These are phyloP conservation scores for Vicia villosa DNA, from an alignment of 306 rosid species.

Conservation along the genomic window DNA sequence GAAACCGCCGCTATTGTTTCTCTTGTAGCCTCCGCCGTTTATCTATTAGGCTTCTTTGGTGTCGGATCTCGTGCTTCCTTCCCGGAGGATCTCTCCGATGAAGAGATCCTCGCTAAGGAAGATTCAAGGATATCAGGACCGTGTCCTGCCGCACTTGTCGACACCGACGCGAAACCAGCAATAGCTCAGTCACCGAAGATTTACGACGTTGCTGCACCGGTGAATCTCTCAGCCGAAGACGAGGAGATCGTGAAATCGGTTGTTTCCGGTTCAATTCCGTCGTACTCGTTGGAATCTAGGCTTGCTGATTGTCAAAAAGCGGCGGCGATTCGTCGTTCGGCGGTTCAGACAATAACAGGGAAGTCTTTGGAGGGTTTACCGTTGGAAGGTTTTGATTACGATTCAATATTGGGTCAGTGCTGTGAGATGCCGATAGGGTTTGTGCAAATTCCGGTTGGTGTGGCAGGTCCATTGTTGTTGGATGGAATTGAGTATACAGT, in stretches of 20 bases:
- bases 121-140: slow-evolving; percentile 48
- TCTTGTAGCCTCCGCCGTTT: slow-evolving; percentile 69
- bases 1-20: slow-evolving; percentile 74
- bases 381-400: slow-evolving; percentile 72
- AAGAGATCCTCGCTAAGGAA: slow-evolving; percentile 47
- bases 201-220: background rate
- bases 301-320: slow-evolving; percentile 66
- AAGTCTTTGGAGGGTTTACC: slow-evolving; percentile 67
- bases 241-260: slow-evolving; percentile 62
- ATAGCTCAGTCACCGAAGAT: slow-evolving; percentile 26
- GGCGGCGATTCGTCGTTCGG: slow-evolving; percentile 70
- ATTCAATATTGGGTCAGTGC: slow-evolving; percentile 84
- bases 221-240: slow-evolving; percentile 45
- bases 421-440: slow-evolving; percentile 97
- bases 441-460: slow-evolving; percentile 86
- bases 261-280: slow-evolving; percentile 61
- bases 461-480: slow-evolving; percentile 79
- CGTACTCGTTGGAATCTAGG: slow-evolving; percentile 66
- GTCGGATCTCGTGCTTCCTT: slow-evolving; percentile 57
- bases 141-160: slow-evolving; percentile 58
- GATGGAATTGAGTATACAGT: slow-evolving; percentile 69
- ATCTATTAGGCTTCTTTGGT: slow-evolving; percentile 92
- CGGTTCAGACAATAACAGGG: slow-evolving; percentile 62
- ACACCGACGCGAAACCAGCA: background rate
- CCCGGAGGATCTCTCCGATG: slow-evolving; percentile 64